Evolutionary conservation across 2,329 filamentous ascomycete genomes (phyloP), one percentile per base, ranked within the genome.

Genomic region (Colletotrichum acutatum): DNA sequence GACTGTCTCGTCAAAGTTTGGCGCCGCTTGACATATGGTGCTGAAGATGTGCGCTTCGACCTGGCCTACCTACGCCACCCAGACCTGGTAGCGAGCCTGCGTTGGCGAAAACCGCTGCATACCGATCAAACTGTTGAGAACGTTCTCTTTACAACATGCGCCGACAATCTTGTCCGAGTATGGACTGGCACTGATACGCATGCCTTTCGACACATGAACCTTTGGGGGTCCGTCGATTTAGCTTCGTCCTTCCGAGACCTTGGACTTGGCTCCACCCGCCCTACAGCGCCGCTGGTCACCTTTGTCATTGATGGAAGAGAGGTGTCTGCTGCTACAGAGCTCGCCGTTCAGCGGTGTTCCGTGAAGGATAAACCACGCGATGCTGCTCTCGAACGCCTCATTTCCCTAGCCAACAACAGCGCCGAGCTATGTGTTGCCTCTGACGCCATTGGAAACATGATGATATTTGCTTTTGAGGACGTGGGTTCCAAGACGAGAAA

Each of bases 1-100:
- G 97, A 98, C 81, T 89, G 92, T 64, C 85, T 98, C 24, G 91
- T 97, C 76, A 98, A 99, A 83, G 90, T 98, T 77, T 99, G 97
- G 97, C 91, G 95, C 75, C 90, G 96, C 66, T 85, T 97, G 28
- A 93, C 93, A 9, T 98, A 96, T 79, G 95, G 95, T 16, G 89
- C 91, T 0, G 92, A 95, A 71, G 93, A 97, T 76, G 93, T 95
- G 52, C 89, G 93, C 69, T 98, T 98, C 82, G 96, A 98, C 78
- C 92, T 97, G 78, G 92, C 92, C 32, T 98, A 98, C 82, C 90
- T 99, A 1, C 87, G 91, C n/a, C 97, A 99, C 80, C 94, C 95
- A 1, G 87, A 90, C 30, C 84, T 92, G 0, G 91, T 99, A n/a
- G 96, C 94, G 3, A 91, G 90, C 72, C 84, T 98, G 72, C 92